phyloP scores from a whole-genome alignment of 192 early-diverging fungal species.

The Ambispora gerdemannii region DNA sequence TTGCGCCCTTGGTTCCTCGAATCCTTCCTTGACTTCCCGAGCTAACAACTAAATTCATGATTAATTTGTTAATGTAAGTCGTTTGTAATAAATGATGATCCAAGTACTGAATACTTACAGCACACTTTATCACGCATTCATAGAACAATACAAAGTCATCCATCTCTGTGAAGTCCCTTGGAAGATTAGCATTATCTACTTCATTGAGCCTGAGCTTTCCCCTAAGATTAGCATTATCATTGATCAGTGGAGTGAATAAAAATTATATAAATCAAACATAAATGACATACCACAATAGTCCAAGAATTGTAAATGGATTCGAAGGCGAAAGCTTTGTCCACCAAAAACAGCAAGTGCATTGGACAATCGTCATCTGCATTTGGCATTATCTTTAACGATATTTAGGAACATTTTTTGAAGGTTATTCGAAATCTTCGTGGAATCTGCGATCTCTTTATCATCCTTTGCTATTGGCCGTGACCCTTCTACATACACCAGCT shows the following conservation, averaged over 20 bases:
- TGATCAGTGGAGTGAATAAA: no score
- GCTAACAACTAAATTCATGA: slow-evolving; percentile 18
- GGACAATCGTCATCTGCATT: slow-evolving; percentile 14
- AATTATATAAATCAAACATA: no score
- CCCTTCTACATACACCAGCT: slow-evolving; percentile 29
- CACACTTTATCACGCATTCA: slow-evolving; percentile 27
- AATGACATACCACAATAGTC: slow-evolving; percentile 20
- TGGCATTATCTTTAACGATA: slow-evolving; percentile 24
- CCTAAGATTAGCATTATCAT: no score
- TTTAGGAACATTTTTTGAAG: slow-evolving; percentile 19
- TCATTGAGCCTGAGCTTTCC: slow-evolving; percentile 20
- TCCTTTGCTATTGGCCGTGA: slow-evolving; percentile 9
- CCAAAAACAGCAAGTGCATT: slow-evolving; percentile 8
- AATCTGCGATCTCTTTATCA: neutral
- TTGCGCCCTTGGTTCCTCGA: slow-evolving; percentile 17
- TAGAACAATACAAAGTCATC: slow-evolving; percentile 10
- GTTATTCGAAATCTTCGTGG: slow-evolving; percentile 23
- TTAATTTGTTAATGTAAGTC: slow-evolving; percentile 1
- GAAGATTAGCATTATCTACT: slow-evolving; percentile 9
- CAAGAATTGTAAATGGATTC: slow-evolving; percentile 19
- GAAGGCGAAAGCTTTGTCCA: slow-evolving; percentile 16
- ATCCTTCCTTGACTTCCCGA: slow-evolving; percentile 4
- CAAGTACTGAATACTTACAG: slow-evolving; percentile 17
- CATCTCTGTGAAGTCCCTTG: slow-evolving; percentile 9
- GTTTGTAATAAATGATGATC: slow-evolving; percentile 4